Conservation (phyloP, 1,139 yeast species). For the Martiniozyma asiatica region DNA sequence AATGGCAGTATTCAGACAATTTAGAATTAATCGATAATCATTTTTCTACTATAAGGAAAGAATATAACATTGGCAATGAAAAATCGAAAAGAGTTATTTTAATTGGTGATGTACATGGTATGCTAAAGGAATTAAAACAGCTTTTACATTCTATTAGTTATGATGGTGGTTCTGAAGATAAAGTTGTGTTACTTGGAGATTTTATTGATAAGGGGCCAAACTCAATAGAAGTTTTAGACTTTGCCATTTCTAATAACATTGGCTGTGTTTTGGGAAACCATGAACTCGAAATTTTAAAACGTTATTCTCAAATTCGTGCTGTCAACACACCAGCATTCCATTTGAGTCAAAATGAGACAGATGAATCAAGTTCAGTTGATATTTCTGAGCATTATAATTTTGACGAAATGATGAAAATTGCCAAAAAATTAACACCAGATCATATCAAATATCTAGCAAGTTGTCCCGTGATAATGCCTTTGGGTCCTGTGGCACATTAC, state of each 20-base stretch:
- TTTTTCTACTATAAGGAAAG: no score
- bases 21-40: no score
- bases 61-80: no score
- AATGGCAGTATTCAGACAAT: constrained; percentile 12
- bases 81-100: constrained; percentile 45
- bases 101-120: constrained; percentile 87
- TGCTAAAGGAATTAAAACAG: constrained; percentile 38
- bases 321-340: constrained; percentile 23
- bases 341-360: constrained; percentile 9
- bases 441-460: constrained; percentile 47
- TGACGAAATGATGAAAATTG: constrained; percentile 51
- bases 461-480: constrained; percentile 51
- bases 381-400: constrained; percentile 22
- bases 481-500: constrained; percentile 47
- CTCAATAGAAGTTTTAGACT: constrained; percentile 57
- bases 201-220: constrained; percentile 78
- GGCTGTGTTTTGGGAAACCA: constrained; percentile 85
- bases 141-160: constrained; percentile 39
- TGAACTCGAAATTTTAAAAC: constrained; percentile 52
- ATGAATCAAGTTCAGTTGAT: constrained; percentile 6
- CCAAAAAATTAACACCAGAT: constrained; percentile 42
- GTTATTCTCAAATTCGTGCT: constrained; percentile 49
- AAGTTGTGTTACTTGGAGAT: constrained; percentile 70
- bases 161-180: constrained; percentile 33
- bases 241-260: constrained; percentile 44